Percentiles rank a stretch among this genome's conserved stretches.
These are phyloP conservation scores for Recurvomyces mirabilis DNA, from an alignment of 495 filamentous ascomycete species.

Conservation along the genomic window DNA sequence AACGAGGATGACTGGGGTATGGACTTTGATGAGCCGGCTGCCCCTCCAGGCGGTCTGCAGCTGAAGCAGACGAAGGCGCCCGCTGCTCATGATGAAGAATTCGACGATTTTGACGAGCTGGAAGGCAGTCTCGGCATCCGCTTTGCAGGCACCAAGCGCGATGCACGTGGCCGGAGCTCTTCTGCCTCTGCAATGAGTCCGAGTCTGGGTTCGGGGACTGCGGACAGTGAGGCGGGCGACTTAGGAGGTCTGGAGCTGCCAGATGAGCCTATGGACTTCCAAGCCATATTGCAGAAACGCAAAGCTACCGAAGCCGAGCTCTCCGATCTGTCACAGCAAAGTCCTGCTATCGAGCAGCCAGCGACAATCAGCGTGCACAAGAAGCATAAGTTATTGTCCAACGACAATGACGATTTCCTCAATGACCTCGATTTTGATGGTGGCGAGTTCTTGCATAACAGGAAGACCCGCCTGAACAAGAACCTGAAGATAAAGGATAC, in stretches of 20 bases:
- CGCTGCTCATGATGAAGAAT: slow-evolving; percentile 37
- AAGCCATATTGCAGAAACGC: slow-evolving; percentile 54
- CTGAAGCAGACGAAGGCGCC: slow-evolving; percentile 40
- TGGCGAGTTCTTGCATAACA: slow-evolving; percentile 66
- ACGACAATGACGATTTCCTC: slow-evolving; percentile 71
- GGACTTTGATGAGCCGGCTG: slow-evolving; percentile 78
- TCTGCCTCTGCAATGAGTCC: slow-evolving; percentile 82
- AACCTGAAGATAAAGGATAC: slow-evolving; percentile 78
- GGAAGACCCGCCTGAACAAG: slow-evolving; percentile 76
- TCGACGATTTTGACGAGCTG: slow-evolving; percentile 75
- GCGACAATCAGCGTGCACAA: slow-evolving; percentile 17
- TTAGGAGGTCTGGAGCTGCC: slow-evolving; percentile 79
- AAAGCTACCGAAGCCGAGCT: slow-evolving; percentile 25
- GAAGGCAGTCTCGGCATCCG: slow-evolving; percentile 85
- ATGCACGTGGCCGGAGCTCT: slow-evolving; percentile 67
- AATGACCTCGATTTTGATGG: slow-evolving; percentile 78
- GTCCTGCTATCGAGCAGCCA: slow-evolving; percentile 34
- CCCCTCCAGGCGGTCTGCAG: slow-evolving; percentile 40
- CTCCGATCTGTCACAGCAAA: slow-evolving; percentile 15
- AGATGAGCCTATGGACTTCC: slow-evolving; percentile 68
- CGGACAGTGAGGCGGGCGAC: slow-evolving; percentile 89
- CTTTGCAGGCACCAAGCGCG: slow-evolving; percentile 71
- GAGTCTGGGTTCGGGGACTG: slow-evolving; percentile 76
- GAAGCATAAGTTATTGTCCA: slow-evolving; percentile 16
- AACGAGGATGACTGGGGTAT: slow-evolving; percentile 82